Evolutionary conservation across 2,329 filamentous ascomycete species (phyloP).

Genomic region (Coccinonectria pachysandricola): DNA sequence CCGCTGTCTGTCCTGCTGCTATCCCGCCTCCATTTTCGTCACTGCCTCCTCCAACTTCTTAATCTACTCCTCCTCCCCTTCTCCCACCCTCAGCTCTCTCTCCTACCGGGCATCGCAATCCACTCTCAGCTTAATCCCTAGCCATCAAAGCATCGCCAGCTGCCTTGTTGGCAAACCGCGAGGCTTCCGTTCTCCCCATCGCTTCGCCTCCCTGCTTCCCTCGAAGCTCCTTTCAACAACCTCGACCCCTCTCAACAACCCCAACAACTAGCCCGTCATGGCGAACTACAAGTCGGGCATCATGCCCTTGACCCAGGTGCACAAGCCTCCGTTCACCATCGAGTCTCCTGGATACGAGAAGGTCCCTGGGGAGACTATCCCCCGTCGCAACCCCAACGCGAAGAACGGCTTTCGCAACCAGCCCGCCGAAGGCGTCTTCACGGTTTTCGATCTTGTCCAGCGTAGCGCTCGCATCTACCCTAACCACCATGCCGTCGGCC

Average conservation of each 20-base stretch:
- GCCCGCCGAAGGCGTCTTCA: conserved; percentile 60
- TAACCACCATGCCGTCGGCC: conserved; percentile 56
- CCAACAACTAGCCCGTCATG: conserved; percentile 11
- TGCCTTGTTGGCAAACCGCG: no score
- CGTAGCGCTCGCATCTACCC: conserved; percentile 54
- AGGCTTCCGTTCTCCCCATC: no score
- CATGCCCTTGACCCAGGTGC: conserved; percentile 46
- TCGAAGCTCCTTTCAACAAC: conserved; percentile 3
- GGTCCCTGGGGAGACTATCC: conserved; percentile 72
- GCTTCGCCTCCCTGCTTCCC: conserved; percentile 3
- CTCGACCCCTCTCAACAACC: conserved; percentile 6
- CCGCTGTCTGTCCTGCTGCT: conserved; percentile 5
- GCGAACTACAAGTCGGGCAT: conserved; percentile 31
- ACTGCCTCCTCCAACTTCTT: conserved; percentile 7
- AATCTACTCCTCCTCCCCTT: conserved; percentile 7
- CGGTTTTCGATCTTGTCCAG: conserved; percentile 69
- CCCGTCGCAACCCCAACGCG: conserved; percentile 61
- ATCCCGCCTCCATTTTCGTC: conserved; percentile 7
- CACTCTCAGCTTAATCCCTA: no score
- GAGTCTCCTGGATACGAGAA: conserved; percentile 59
- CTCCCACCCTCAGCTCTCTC: conserved; percentile 3
- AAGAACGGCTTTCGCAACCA: conserved; percentile 59
- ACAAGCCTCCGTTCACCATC: conserved; percentile 65
- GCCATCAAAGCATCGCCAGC: no score
- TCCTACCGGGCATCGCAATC: conserved; percentile 7